Base-by-base conservation (phyloP, 345 rosid species). In the Euphorbia lathyris region DNA sequence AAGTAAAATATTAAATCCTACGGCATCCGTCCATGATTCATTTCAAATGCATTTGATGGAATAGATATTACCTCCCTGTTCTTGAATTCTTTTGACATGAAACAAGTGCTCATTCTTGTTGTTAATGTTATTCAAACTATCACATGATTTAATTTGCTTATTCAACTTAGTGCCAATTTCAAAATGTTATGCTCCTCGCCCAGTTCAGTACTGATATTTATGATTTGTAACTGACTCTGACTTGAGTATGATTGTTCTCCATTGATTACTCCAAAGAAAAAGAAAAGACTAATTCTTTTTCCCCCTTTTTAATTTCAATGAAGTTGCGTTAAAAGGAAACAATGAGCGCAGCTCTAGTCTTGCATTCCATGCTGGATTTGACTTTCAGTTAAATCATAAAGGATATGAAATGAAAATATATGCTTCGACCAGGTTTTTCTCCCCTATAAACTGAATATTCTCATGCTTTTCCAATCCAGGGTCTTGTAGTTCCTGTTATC, bases 401-500 rank as follows among this genome's bases (percentile, higher is more conserved):
- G 45, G 27, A 30, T 51, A 40, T 4, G 9, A 40, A 40, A 45
- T 45, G 19, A 50, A 52, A 14, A 22, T 63, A 20, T 17, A 57
- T 57, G 63, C 12, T 1, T 42, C 5, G 10, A 23, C 16, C 25
- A 27, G 66, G n/a, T n/a, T n/a, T n/a, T 20, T 62, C 22, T 29
- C 4, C 50, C 50, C 32, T 40, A 10, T 12, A 30, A 16, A 43
- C 48, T 57, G 3, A 17, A 12, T 63, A 12, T 64, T 45, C 51
- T 64, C 38, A 47, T 47, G 23, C 17, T 65, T 27, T 7, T 47
- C 26, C 19, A 19, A 47, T 77, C 11, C 77, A 89, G 97, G 97
- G 97, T 76, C 91, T 91, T 48, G 96, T 91, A 52, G 97, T 91
- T 72, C 97, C 97, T 4, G 95, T 91, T 13, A 77, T 91, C 66